Base-by-base conservation (phyloP, 768 basidiomycete genomes). In the Collybia mongolica region DNA sequence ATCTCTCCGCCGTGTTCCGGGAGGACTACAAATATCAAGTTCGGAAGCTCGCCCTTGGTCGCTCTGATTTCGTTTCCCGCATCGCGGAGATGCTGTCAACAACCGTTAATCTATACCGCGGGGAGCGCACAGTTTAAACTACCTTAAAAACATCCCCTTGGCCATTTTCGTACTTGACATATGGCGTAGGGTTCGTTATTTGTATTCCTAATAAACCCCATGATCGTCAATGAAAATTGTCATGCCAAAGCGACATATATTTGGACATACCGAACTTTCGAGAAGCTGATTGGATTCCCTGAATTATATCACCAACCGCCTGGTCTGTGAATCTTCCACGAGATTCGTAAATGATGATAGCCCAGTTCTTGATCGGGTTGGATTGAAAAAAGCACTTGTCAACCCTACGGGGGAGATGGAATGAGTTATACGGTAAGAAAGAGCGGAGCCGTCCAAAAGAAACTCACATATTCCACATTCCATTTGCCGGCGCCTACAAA, bases 381-480 rank as follows among this genome's bases (percentile, higher is more conserved):
- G 43, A 23, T n/a, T 18, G 24, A 11, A 15, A 29, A 9, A 44
- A 44, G 2, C 35, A 20, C n/a, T 44, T 44, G 26, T 44, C 43
- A 14, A 44, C 35, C 43, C 86, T 90, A 46, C 2, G 29, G 32
- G 32, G 2, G 14, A 9, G n/a, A 24, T 35, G 8, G 1, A 9
- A 26, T 32, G 40, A 18, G 18, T 22, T 24, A 48, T 15, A 6
- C 2, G 19, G 35, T n/a, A 3, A 18, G 38, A 9, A 9, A 9
- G 11, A 32, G 32, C 20, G 7, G 15, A 12, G 38, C n/a, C 2
- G n/a, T 20, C 46, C 20, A 23, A 42, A 38, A 14, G 5, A 18
- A 32, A 26, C 17, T 2, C 32, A 29, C 43, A 44, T 44, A 19
- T 44, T 44, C 43, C 43, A 44, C n/a, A 12, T 8, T 15, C 43